Evolutionary conservation across 2,329 filamentous ascomycete genomes (phyloP).

Genomic region (Microsporum audouinii): DNA sequence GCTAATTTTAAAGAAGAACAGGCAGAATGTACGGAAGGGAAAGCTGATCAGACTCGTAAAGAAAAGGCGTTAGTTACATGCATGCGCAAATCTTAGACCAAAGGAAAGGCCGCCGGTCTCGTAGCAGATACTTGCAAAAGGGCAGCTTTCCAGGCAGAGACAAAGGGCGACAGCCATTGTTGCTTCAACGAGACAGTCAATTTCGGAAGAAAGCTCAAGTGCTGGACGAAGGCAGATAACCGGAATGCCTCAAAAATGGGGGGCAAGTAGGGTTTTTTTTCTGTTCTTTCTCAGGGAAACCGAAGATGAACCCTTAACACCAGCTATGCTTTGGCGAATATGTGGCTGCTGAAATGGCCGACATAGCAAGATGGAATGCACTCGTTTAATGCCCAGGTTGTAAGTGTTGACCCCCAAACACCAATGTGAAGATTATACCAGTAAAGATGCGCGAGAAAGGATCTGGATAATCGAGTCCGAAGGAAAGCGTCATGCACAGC

Average conservation of each 20-base stretch:
- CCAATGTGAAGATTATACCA: background rate
- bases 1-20: background rate
- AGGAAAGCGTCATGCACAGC: background rate
- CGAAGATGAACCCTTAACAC: background rate
- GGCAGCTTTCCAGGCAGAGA: background rate
- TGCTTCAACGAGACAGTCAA: background rate
- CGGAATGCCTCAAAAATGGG: background rate
- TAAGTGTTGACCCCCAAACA: background rate
- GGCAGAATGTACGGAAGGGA: background rate
- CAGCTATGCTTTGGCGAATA: background rate
- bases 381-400: background rate
- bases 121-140: background rate
- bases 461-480: background rate
- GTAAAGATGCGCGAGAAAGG: background rate
- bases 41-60: background rate
- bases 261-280: background rate
- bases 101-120: background rate
- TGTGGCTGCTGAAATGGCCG: background rate
- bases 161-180: background rate
- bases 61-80: slow-evolving; percentile 3
- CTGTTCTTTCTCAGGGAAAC: background rate
- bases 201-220: background rate
- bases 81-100: background rate
- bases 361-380: background rate
- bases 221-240: background rate